Base-by-base conservation (phyloP, 2,329 filamentous ascomycete species). In the Nannizziopsis barbatae region DNA sequence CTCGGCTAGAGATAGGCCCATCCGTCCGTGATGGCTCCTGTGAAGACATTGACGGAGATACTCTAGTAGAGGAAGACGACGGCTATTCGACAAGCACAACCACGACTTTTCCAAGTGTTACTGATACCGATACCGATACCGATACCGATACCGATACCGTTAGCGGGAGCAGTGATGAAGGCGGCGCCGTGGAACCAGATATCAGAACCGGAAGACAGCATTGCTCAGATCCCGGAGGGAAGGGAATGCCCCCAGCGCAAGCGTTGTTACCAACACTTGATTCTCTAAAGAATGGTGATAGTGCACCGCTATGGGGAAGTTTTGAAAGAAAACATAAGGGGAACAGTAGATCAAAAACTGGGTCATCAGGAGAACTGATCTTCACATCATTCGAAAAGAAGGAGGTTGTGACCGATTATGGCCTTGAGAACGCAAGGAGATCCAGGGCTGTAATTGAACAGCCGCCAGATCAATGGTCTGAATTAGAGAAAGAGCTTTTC, bases 401-500 rank as follows among this genome's bases (percentile, higher is more conserved):
- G 7, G 22, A 27, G 7, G 50, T 64, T 9, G 46, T 56, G n/a
- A 58, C 56, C 42, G 56, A 64, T 7, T 56, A 62, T 32, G 57
- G 58, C 1, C 39, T 55, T 35, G 64, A 66, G 49, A 61, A 55
- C 42, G 64, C 63, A 15, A 60, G 57, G 44, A 59, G 64, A 27
- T 57, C 64, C 57, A 61, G 60, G n/a, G 57, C 59, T n/a, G 60
- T 64, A 1, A 54, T 66, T 18, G 57, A 62, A 40, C 58, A 75
- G 4, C 67, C 69, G 2, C 55, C 60, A 9, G 64, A 65, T 20
- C 69, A 71, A 39, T 80, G 73, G 72, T 65, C 69, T 2, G 64
- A 71, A 20, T 71, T 73, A 45, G 74, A 78, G 47, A 69, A 73
- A 36, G 68, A 70, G 31, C 62, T 80, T 2, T 74, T 74, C 53